phyloP scores from a whole-genome alignment of 805 yeast genomes.

The Candida alai region DNA sequence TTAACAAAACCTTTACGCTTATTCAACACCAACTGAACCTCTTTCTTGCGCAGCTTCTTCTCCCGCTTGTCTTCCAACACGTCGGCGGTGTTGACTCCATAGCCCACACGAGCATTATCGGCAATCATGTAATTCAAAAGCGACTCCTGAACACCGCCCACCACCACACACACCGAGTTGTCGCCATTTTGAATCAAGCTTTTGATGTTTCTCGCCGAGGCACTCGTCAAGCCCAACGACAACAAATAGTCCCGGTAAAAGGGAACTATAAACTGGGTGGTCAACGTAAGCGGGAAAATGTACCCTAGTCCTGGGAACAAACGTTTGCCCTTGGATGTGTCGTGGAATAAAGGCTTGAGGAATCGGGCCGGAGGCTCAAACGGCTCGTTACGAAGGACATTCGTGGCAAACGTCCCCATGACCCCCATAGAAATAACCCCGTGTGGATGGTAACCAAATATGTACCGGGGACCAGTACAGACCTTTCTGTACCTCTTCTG shows the following conservation, averaged over 20 bases:
- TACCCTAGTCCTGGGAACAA: constrained; percentile 80
- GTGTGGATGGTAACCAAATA: constrained; percentile 95
- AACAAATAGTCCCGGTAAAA: constrained; percentile 81
- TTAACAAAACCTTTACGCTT: constrained; percentile 87
- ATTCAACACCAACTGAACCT: constrained; percentile 65
- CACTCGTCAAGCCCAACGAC: constrained; percentile 80
- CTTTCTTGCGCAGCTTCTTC: constrained; percentile 26
- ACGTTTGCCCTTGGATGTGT: constrained; percentile 66
- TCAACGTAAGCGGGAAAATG: constrained; percentile 71
- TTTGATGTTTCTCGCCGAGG: constrained; percentile 67
- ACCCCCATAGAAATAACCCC: constrained; percentile 93
- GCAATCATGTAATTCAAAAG: constrained; percentile 47
- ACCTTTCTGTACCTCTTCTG: constrained; percentile 21
- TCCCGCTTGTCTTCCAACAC: not conserved
- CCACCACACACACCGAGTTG: constrained; percentile 80
- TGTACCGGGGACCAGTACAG: constrained; percentile 66
- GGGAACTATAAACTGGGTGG: constrained; percentile 80
- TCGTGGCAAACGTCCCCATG: constrained; percentile 75
- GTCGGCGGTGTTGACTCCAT: constrained; percentile 30
- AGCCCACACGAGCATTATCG: constrained; percentile 28
- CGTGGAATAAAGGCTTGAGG: constrained; percentile 41
- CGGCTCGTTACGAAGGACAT: constrained; percentile 41
- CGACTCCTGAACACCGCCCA: constrained; percentile 95
- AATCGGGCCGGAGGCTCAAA: constrained; percentile 32
- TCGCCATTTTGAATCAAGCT: constrained; percentile 57